Evolutionary conservation across 2,329 filamentous ascomycete species (phyloP).

Genomic region (Pochonia chlamydosporia): DNA sequence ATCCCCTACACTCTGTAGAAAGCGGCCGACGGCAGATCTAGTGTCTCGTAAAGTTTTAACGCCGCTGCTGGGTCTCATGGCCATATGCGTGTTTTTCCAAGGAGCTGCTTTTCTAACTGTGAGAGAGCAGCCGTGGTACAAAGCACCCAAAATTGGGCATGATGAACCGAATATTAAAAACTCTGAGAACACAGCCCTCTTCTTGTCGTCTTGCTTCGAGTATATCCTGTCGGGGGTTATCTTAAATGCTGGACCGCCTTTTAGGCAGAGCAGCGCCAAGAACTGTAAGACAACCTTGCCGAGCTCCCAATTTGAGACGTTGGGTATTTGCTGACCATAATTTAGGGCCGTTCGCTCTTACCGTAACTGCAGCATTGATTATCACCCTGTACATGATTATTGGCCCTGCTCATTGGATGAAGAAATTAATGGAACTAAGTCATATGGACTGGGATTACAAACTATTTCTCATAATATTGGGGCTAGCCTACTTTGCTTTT

Average conservation of each 20-base stretch:
- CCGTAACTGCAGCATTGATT: slow-evolving; percentile 61
- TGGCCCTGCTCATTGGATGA: slow-evolving; percentile 63
- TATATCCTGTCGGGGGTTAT: slow-evolving; percentile 90
- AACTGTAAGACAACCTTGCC: slow-evolving; percentile 57
- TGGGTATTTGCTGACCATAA: background rate
- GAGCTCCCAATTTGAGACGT: background rate
- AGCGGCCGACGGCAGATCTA: slow-evolving; percentile 85
- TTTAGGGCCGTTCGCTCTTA: slow-evolving; percentile 75
- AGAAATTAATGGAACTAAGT: slow-evolving; percentile 78
- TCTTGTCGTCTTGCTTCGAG: slow-evolving; percentile 87
- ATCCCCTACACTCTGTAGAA: slow-evolving; percentile 68
- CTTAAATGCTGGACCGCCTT: slow-evolving; percentile 85
- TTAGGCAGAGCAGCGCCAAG: slow-evolving; percentile 70
- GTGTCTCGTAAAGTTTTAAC: slow-evolving; percentile 89
- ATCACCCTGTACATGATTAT: slow-evolving; percentile 78
- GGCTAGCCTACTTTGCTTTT: slow-evolving; percentile 59
- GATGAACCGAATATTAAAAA: slow-evolving; percentile 83
- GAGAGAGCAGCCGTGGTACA: slow-evolving; percentile 76
- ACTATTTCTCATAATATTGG: slow-evolving; percentile 64
- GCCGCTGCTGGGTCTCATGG: slow-evolving; percentile 83
- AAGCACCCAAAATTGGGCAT: slow-evolving; percentile 69
- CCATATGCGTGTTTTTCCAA: slow-evolving; percentile 73
- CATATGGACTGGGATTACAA: slow-evolving; percentile 68
- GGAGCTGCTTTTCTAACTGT: slow-evolving; percentile 68
- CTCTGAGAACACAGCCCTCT: slow-evolving; percentile 88